Percentiles rank a stretch among this genome's conserved stretches.
These are phyloP conservation scores for Xylariaceae sp. DNA, from an alignment of 2,329 filamentous ascomycete species.

Conservation along the genomic window DNA sequence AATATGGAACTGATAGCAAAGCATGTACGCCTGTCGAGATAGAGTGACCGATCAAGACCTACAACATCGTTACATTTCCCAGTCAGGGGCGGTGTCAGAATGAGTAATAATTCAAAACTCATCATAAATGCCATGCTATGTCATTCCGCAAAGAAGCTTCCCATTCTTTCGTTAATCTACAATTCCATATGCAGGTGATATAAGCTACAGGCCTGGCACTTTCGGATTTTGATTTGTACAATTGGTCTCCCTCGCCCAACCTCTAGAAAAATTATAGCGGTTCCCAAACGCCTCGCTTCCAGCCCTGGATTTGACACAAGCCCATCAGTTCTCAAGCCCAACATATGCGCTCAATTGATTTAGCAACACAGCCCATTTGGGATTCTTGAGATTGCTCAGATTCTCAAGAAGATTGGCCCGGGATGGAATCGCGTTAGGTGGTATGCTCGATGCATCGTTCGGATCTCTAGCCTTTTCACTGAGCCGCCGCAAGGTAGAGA, in stretches of 20 bases:
- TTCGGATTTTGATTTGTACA: constrained; percentile 23
- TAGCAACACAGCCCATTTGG: constrained; percentile 61
- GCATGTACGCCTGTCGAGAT: no score
- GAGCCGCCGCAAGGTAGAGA: constrained; percentile 64
- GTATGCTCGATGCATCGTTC: constrained; percentile 50
- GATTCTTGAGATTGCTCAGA: constrained; percentile 57
- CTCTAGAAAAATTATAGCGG: constrained; percentile 11
- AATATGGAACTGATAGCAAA: no score
- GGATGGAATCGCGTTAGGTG: constrained; percentile 60
- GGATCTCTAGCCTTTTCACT: constrained; percentile 63
- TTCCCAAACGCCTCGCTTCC: constrained; percentile 22
- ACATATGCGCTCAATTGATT: constrained; percentile 65
- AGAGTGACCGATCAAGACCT: no score
- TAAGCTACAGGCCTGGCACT: no score
- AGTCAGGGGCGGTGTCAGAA: no score
- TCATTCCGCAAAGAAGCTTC: no score
- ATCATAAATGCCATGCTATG: no score
- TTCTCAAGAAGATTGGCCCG: constrained; percentile 65
- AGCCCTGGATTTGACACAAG: constrained; percentile 1
- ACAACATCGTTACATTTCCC: no score
- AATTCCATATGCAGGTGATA: constrained; percentile 14
- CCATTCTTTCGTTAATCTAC: constrained; percentile 19
- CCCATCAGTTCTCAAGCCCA: constrained; percentile 30
- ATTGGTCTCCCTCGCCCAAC: constrained; percentile 15
- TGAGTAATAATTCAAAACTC: no score